Base-by-base conservation (phyloP, 225 moss, liverwort and hornwort species). In the Anthoceros angustus region DNA sequence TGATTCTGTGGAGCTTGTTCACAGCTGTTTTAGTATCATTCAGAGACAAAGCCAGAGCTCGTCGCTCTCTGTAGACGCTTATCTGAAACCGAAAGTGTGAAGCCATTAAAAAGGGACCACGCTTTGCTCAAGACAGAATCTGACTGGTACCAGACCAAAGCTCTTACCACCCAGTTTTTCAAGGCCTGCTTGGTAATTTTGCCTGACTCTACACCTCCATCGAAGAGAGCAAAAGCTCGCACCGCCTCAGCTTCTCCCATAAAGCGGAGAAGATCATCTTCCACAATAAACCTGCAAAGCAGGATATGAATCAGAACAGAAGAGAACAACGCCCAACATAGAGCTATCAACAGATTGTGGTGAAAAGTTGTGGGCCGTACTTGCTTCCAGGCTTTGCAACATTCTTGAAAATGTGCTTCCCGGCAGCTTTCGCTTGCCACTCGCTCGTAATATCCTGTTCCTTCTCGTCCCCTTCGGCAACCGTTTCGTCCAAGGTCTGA, bases 401-500 rank as follows among this genome's bases (percentile, higher is more conserved):
- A 46, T 81, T 88, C 39, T 77, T 84, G 42, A 95, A 95, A 68
- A 95, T 91, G 21, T 85, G 86, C 68, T 86, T 95, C 0, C 91
- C 95, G 32, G 86, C 86, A 25, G 77, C 74, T 73, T 95, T 95
- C 15, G 95, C 95, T 69, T 95, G 95, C 91, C 90, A 95, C 72
- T 95, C 95, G 62, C 91, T 91, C 66, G 84, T 77, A 63, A 91
- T 95, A 70, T 95, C 88, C 5, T 85, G 88, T 25, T 95, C 91
- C 74, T 84, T 78, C 10, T 65, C 64, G 3, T 74, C 79, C 21
- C n/a, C n/a, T n/a, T 67, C 70, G 50, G 71, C 62, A 4, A 61
- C 76, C 12, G 66, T 78, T 8, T 75, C 79, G 60, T 85, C 91
- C 9, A 95, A 74, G 7, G 85, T 83, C 61, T 88, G 95, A 43